Conservation (phyloP, 345 rosid species). For the Iberis pinnata region DNA sequence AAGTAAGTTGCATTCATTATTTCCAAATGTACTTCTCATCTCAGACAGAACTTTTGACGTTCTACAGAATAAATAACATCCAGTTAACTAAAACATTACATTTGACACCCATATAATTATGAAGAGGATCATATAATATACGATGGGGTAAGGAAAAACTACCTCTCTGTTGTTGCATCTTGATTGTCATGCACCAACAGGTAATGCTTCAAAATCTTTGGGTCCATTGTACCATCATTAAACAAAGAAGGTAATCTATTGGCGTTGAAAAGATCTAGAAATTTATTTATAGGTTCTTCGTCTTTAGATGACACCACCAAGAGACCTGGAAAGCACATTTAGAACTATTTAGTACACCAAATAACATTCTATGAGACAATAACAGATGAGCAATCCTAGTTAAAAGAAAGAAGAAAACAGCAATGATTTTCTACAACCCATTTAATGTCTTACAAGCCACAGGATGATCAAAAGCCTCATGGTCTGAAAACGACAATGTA, state of each 20-base stretch:
- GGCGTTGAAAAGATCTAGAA: constrained; percentile 80
- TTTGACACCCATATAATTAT: constrained; percentile 1
- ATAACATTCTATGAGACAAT: constrained; percentile 14
- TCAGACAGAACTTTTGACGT: constrained; percentile 69
- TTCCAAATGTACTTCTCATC: constrained; percentile 84
- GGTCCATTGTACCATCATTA: constrained; percentile 88
- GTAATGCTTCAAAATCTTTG: constrained; percentile 78
- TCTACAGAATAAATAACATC: constrained; percentile 45
- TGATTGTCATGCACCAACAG: constrained; percentile 88
- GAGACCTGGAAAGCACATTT: constrained; percentile 56
- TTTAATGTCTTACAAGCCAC: constrained; percentile 75
- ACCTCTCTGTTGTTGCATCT: constrained; percentile 75
- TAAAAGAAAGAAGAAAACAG: constrained; percentile 2
- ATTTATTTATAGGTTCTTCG: constrained; percentile 69
- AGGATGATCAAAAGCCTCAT: constrained; percentile 97
- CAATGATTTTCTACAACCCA: constrained; percentile 7
- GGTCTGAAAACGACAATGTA: constrained; percentile 73
- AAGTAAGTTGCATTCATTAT: constrained; percentile 65
- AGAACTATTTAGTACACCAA: constrained; percentile 2
- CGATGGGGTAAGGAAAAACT: constrained; percentile 4
- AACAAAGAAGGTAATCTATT: constrained; percentile 72
- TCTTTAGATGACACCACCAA: constrained; percentile 88
- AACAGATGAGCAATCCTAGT: constrained; percentile 10
- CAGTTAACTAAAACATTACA: constrained; percentile 15
- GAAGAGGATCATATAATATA: constrained; percentile 10